Percentiles rank a stretch among this genome's conserved stretches.
Evolutionary conservation across 345 rosid genomes (phyloP).

Genomic region (Ricinus communis): DNA sequence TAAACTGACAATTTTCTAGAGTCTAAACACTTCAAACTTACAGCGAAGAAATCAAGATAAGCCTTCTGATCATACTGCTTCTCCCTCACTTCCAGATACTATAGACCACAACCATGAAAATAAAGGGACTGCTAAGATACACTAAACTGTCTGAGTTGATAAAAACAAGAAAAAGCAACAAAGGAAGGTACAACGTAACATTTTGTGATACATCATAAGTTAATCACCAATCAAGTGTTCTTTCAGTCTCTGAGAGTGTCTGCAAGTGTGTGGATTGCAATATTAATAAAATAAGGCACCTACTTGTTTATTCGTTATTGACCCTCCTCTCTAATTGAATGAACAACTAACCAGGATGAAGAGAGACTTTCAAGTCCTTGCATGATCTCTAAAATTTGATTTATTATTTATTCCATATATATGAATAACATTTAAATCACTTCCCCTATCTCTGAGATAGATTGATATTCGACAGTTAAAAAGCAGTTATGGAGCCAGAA

Average conservation of each 20-base stretch:
- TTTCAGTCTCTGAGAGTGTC: neutral
- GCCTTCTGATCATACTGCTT: constrained; percentile 90
- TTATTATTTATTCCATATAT: too few relatives aligned
- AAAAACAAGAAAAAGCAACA: neutral
- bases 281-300: too few relatives aligned
- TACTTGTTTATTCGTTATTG: too few relatives aligned
- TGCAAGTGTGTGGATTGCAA: too few relatives aligned
- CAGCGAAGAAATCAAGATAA: constrained; percentile 76
- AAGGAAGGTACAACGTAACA: neutral
- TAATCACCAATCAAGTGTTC: neutral
- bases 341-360: neutral
- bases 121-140: neutral
- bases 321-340: neutral
- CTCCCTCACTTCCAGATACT: constrained; percentile 86
- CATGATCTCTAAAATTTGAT: too few relatives aligned
- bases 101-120: constrained; percentile 17
- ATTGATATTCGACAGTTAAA: too few relatives aligned
- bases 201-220: neutral
- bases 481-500: neutral
- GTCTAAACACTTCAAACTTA: constrained; percentile 29
- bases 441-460: neutral
- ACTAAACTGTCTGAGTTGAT: neutral
- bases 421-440: neutral
- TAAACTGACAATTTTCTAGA: constrained; percentile 7
- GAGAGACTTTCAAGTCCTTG: neutral